phyloP scores from a whole-genome alignment of 164 flowering plant species.

The Berberis vulgaris region DNA sequence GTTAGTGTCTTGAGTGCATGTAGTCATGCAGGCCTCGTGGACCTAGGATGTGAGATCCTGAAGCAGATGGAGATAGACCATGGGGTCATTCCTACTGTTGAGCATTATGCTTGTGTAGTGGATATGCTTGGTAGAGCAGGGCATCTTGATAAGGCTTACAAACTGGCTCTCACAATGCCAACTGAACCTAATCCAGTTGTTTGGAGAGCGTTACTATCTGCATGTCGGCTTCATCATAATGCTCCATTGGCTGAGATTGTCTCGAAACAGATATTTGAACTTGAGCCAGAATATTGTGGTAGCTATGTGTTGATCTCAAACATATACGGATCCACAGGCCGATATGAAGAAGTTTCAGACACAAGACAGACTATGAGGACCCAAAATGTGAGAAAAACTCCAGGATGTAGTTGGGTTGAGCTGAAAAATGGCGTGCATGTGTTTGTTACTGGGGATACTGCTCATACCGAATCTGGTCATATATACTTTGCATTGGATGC shows the following conservation, averaged over 20 bases:
- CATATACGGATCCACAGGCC: conserved; percentile 45
- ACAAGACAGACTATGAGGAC: conserved; percentile 47
- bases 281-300: conserved; percentile 62
- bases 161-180: conserved; percentile 34
- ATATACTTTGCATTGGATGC: conserved; percentile 34
- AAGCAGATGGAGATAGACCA: conserved; percentile 18
- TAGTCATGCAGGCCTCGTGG: conserved; percentile 52
- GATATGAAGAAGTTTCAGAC: conserved; percentile 44
- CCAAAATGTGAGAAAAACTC: conserved; percentile 46
- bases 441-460: conserved; percentile 42
- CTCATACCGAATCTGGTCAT: conserved; percentile 34
- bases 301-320: conserved; percentile 66
- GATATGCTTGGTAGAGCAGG: conserved; percentile 77
- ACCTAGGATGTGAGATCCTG: conserved; percentile 29
- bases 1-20: conserved; percentile 57
- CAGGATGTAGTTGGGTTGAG: conserved; percentile 83
- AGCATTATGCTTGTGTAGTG: conserved; percentile 57
- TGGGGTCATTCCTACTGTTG: conserved; percentile 44
- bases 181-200: conserved; percentile 41
- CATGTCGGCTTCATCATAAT: conserved; percentile 49
- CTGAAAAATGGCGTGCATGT: conserved; percentile 43
- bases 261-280: conserved; percentile 30
- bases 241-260: conserved; percentile 42
- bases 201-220: conserved; percentile 59
- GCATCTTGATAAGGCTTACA: conserved; percentile 39